Evolutionary conservation across 257 asterid species (phyloP), one percentile per base, ranked within the genome.

Genomic region (Solanum gracilifrons): DNA sequence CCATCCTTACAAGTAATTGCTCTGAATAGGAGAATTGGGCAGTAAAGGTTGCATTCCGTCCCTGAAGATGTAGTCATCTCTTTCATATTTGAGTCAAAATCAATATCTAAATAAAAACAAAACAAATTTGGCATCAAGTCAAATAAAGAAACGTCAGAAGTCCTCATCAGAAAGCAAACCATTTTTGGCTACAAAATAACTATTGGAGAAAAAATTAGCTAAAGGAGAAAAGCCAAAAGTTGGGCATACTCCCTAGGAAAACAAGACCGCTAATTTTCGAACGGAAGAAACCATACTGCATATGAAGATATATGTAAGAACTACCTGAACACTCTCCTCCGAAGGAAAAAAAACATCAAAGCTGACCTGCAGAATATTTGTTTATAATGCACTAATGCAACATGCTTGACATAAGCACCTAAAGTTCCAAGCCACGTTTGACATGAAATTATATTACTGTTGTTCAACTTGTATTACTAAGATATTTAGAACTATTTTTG

Each of bases 1-100:
- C 95, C 95, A 88, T 93, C 97, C 89, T 91, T 95, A 85, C 98
- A 95, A 85, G 83, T 87, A 13, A 25, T 82, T 75, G 48, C 86
- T 27, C 55, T 89, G 12, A 75, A 48, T 16, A 37, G 79, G 89
- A 60, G 92, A 85, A 82, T 86, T 88, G 16, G 88, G 66, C 2
- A n/a, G 3, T 27, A 10, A 27, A 43, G 39, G 27, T 15, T 79
- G 39, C 39, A 79, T 9, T 86, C 36, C 12, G 60, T 87, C 60
- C 32, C 82, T 2, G 55, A 87, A 73, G 88, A 82, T 36, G 20
- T 87, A 87, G 75, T 32, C 64, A 72, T 72, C 43, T 75, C 89
- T 87, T 85, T 76, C 83, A 39, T 76, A 12, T 39, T 32, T 39
- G 84, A 76, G 35, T 39, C 60, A 39, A 48, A 21, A n/a, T 76